Evolutionary conservation across 2,329 filamentous ascomycete genomes (phyloP).

Genomic region (Madurella mycetomatis): DNA sequence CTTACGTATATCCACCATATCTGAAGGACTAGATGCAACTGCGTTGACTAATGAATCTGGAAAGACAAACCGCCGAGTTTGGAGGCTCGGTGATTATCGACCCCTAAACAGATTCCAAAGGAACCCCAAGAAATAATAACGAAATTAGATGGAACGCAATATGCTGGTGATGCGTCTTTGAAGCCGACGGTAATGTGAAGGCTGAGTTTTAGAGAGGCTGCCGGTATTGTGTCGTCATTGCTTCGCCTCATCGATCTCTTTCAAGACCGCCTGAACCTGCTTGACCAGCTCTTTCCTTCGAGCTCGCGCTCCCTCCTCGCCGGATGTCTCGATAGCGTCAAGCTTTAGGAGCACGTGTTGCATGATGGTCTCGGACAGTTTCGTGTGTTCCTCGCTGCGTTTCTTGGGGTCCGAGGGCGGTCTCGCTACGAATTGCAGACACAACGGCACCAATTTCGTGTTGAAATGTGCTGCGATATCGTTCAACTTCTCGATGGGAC

Average conservation of each 20-base stretch:
- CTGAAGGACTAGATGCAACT: background rate
- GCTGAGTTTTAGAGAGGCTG: background rate
- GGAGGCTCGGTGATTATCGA: background rate
- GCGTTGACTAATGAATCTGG: background rate
- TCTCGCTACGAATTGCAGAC: conserved; percentile 54
- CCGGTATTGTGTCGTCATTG: background rate
- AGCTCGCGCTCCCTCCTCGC: conserved; percentile 59
- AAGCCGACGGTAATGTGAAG: background rate
- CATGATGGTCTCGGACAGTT: conserved; percentile 70
- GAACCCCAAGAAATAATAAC: background rate
- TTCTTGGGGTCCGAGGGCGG: conserved; percentile 65
- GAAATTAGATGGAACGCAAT: background rate
- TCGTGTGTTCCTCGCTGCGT: conserved; percentile 68
- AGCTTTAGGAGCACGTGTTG: conserved; percentile 72
- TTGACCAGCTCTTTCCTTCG: conserved; percentile 69
- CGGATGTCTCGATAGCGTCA: conserved; percentile 70
- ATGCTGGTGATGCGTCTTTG: background rate
- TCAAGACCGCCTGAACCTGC: conserved; percentile 64
- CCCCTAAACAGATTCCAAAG: background rate
- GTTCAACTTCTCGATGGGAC: conserved; percentile 59
- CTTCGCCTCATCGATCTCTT: conserved; percentile 52
- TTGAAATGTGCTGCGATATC: conserved; percentile 62
- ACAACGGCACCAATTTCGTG: conserved; percentile 60
- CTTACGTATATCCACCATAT: background rate
- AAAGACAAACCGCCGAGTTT: background rate